Conservation (phyloP, 805 yeast genomes). For the Kodamaea laetipori region DNA sequence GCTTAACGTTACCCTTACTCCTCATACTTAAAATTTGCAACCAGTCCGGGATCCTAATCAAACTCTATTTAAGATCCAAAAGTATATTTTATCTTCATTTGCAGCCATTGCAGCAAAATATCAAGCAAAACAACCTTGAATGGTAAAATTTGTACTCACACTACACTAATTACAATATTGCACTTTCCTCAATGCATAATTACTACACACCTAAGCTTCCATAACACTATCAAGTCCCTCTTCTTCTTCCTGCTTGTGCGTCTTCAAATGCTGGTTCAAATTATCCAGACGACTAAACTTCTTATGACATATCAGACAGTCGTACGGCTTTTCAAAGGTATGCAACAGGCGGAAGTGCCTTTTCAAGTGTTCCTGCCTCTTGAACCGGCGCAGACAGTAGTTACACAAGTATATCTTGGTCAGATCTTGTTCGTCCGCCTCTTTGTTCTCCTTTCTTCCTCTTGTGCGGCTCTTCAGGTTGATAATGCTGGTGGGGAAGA, state of each 20-base stretch:
- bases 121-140: too few relatives aligned
- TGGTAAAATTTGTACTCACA: too few relatives aligned
- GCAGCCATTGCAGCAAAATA: too few relatives aligned
- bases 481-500: conserved; percentile 35
- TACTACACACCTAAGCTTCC: conserved; percentile 2
- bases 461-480: conserved; percentile 46
- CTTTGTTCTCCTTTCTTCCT: conserved; percentile 65
- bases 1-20: too few relatives aligned
- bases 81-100: too few relatives aligned
- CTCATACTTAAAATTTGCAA: too few relatives aligned
- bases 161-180: too few relatives aligned
- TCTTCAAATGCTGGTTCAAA: conserved; percentile 64
- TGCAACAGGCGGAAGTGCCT: conserved; percentile 75
- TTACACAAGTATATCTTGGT: conserved; percentile 63
- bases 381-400: conserved; percentile 64
- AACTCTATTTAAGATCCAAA: too few relatives aligned
- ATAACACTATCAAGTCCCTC: conserved; percentile 3
- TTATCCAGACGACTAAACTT: conserved; percentile 70
- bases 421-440: conserved; percentile 52
- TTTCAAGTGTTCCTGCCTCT: conserved; percentile 76
- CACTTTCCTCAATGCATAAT: not conserved
- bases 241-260: conserved; percentile 38
- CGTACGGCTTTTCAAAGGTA: conserved; percentile 70
- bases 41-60: too few relatives aligned
- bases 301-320: conserved; percentile 60